Evolutionary conservation across 352 stramenopile species (phyloP), one percentile per base, ranked within the genome.

Genomic region (Phytopythium kandeliae): DNA sequence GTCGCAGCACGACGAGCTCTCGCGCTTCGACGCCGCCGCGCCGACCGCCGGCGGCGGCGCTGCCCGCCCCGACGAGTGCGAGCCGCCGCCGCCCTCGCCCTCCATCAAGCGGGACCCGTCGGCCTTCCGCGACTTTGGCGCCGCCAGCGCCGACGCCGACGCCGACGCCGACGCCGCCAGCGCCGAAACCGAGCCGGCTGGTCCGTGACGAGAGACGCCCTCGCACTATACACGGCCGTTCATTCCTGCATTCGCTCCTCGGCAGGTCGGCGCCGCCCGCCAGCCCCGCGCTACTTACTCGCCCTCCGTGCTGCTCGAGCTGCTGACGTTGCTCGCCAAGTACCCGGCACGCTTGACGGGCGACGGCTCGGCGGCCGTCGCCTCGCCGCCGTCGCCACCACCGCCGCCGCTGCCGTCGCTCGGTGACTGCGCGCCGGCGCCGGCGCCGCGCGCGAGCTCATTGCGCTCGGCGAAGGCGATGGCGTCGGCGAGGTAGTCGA

Each of bases 1-100:
- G 51, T 91, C 78, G 28, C 63, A 78, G 26, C 71, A 90, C 49
- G 84, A 92, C 51, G 83, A 94, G 64, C 71, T 92, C 42, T 94
- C 83, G 24, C 79, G 81, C 30, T 94, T 94, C 37, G 78, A 92
- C 49, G 85, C 80, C 17, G 86, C 72, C 0, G 81, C 86, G 12
- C 83, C 80, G 10, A 36, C 48, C 11, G 36, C 26, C 34, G 47
- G 42, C 30, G 58, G 16, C 35, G 57, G 53, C 2, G 46, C 56
- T 4, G 15, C 36, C 10, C 66, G 70, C 0, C 71, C 78, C 0
- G 77, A 92, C 37, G 80, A 87, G 52, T 89, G 79, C 47, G 76
- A 91, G 54, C 82, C 88, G 35, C 70, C 73, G 25, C 80, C 78
- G 31, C 78, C 78, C 24, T 94, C 80, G 15, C 83, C 83, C 11